phyloP scores from a whole-genome alignment of 768 basidiomycete species.

The Hygrocybe punicea region DNA sequence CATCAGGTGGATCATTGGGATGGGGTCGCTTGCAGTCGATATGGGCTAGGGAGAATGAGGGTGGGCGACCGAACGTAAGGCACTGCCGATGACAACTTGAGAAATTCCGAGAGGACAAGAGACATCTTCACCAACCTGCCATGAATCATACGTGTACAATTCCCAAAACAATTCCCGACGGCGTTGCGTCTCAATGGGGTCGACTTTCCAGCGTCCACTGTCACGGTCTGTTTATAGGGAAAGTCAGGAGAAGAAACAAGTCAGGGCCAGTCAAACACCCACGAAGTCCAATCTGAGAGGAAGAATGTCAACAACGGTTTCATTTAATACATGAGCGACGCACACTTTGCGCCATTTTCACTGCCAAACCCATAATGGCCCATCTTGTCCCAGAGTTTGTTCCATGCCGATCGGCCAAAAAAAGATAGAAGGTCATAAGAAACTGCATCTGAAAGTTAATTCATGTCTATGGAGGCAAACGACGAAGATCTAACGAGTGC shows the following conservation, averaged over 20 bases:
- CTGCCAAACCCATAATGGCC: conserved; percentile 66
- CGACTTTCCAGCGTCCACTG: conserved; percentile 64
- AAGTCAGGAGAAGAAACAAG: conserved; percentile 3
- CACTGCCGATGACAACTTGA: conserved; percentile 33
- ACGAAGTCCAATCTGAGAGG: conserved; percentile 64
- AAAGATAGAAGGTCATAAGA: conserved; percentile 68
- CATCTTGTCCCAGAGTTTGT: conserved; percentile 61
- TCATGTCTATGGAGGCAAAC: conserved; percentile 8
- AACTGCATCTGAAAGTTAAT: conserved; percentile 39
- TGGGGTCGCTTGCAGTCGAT: conserved; percentile 65
- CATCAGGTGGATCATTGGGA: conserved; percentile 46
- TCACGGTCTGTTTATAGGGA: conserved; percentile 52
- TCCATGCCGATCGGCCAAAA: conserved; percentile 65
- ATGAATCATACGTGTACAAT: conserved; percentile 50
- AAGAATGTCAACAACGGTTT: conserved; percentile 13
- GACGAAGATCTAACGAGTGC: conserved; percentile 48
- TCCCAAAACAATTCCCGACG: conserved; percentile 73
- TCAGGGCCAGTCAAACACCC: conserved; percentile 26
- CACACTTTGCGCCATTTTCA: conserved; percentile 69
- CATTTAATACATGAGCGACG: conserved; percentile 24
- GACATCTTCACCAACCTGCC: conserved; percentile 32
- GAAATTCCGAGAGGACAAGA: not conserved
- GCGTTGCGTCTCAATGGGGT: conserved; percentile 53
- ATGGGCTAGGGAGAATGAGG: conserved; percentile 64
- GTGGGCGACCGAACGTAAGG: conserved; percentile 66